phyloP scores from a whole-genome alignment of 2,329 filamentous ascomycete species.

The Samsoniella hepiali region DNA sequence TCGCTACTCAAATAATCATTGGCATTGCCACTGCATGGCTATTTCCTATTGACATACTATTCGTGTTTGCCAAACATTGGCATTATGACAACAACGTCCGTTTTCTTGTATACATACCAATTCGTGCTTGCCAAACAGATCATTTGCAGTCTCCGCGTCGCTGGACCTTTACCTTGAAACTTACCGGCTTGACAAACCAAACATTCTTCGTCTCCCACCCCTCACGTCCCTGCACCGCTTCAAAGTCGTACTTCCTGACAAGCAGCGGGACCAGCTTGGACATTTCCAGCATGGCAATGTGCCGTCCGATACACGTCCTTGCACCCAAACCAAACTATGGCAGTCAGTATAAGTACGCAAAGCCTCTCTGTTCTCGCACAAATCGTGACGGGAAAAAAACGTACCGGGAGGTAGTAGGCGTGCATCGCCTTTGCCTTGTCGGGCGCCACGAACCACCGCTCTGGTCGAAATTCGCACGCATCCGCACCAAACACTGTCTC shows the following conservation, averaged over 20 bases:
- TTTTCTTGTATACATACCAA: too few species aligned
- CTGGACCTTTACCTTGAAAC: conserved; percentile 37
- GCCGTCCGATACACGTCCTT: conserved; percentile 42
- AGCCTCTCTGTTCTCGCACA: background rate
- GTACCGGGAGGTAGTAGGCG: conserved; percentile 30
- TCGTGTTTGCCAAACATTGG: too few species aligned
- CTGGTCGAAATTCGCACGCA: conserved; percentile 36
- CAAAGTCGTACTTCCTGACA: conserved; percentile 34
- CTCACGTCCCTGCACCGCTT: conserved; percentile 21
- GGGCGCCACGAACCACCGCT: conserved; percentile 38
- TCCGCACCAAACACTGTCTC: conserved; percentile 32
- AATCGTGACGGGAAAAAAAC: conserved; percentile 3
- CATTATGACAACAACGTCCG: too few species aligned
- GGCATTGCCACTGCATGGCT: too few species aligned
- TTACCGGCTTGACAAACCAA: conserved; percentile 42
- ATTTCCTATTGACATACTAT: too few species aligned
- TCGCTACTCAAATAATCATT: too few species aligned
- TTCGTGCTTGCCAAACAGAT: too few species aligned
- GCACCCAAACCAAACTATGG: conserved; percentile 39
- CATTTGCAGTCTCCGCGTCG: too few species aligned
- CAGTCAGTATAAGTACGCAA: conserved; percentile 6
- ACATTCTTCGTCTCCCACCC: conserved; percentile 36
- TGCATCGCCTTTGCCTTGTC: conserved; percentile 29
- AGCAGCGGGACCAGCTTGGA: conserved; percentile 40
- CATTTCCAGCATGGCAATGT: conserved; percentile 44